phyloP scores from a whole-genome alignment of 257 asterid species.

The Oldenlandia corymbosa region DNA sequence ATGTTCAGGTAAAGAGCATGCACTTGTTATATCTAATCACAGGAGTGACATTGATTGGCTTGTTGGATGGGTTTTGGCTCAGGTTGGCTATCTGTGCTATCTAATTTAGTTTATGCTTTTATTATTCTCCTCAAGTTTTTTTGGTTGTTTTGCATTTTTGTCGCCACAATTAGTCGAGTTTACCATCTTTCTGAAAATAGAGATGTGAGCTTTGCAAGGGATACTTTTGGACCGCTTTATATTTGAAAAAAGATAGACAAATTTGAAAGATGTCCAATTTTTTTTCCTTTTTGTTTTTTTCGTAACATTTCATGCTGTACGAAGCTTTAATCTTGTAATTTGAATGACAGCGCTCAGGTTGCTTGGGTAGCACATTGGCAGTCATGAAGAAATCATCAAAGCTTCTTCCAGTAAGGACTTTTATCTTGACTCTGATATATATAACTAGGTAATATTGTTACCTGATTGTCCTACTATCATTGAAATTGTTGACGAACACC shows the following conservation, averaged over 20 bases:
- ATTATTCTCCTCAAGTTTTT: background rate
- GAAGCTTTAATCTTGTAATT: conserved; percentile 6
- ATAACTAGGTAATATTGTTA: background rate
- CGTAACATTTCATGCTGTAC: background rate
- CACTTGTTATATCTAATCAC: conserved; percentile 77
- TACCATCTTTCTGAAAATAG: conserved; percentile 13
- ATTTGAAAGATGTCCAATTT: background rate
- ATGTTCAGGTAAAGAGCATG: conserved; percentile 84
- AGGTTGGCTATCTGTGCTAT: conserved; percentile 39
- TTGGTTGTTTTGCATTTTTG: background rate
- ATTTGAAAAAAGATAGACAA: background rate
- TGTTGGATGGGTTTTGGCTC: conserved; percentile 96
- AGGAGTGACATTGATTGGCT: conserved; percentile 98
- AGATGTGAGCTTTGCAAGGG: background rate
- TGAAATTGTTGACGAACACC: background rate
- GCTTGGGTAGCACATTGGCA: conserved; percentile 95
- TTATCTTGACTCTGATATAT: background rate
- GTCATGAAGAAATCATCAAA: conserved; percentile 93
- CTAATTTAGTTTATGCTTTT: background rate
- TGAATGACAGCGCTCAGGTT: conserved; percentile 72
- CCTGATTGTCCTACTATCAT: background rate
- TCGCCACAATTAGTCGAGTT: background rate
- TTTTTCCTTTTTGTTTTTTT: background rate
- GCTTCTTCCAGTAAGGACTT: conserved; percentile 81
- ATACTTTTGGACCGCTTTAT: background rate